Base-by-base conservation (phyloP, 441 rosid species). In the Corymbia citriodora region DNA sequence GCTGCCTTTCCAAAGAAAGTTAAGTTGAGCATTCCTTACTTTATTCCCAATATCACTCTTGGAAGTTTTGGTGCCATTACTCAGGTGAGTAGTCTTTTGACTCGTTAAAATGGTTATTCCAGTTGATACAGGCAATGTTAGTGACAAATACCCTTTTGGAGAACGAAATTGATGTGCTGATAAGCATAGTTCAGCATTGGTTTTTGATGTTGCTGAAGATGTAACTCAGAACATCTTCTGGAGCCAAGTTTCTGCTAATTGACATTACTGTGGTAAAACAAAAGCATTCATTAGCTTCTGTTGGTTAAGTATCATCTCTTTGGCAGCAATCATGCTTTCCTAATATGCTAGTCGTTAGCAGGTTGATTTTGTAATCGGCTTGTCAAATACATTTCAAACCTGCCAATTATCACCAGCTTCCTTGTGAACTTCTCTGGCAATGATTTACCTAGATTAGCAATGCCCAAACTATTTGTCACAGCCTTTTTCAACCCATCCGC, bases 31-130 rank as follows among this genome's bases (percentile, higher is more conserved):
- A 97, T 98, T 92, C 99, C 99, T 57, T 98, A 92, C 93, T 96
- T 97, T 93, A 96, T 98, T 93, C 99, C 99, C 72, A 97, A 98
- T 94, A 97, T 96, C 63, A 98, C 99, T 48, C 99, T 98, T 89
- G 99, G 99, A 61, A 98, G 99, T 93, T 98, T 98, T 92, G 99
- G 99, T 89, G 99, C 99, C 90, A 97, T 98, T 92, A 98, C 99
- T 88, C 99, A 96, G 98, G 99, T 96, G 90, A 87, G 53, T 86
- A 61, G 53, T 79, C n/a, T 79, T 45, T 79, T 90, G 18, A 85
- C 83, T 53, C 89, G 45, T 81, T 45, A 45, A 79, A 23, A 79
- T 79, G 18, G 53, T 48, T 79, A 45, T 45, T 79, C 52, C n/a
- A 4, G 52, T 79, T 13, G n/a, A 23, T 79, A 23, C n/a, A 79